Conservation (phyloP, 176 grass and related monocot genomes). For the Eleusine coracana region DNA sequence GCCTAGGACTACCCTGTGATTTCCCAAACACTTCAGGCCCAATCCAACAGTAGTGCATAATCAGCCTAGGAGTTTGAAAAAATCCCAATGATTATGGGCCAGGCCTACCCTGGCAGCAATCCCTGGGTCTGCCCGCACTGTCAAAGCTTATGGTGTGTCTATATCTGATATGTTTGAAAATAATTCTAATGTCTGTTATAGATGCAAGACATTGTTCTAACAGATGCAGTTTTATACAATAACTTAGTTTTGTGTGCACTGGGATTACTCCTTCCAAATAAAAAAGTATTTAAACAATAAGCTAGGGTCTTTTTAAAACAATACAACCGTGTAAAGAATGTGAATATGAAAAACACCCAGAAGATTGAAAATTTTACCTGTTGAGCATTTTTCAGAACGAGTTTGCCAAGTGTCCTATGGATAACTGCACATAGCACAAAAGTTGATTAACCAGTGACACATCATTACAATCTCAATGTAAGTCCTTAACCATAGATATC, state of each 20-base stretch:
- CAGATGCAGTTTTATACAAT: background rate
- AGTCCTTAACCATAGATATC: background rate
- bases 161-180: too few species aligned
- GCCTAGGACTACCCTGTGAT: too few species aligned
- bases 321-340: background rate
- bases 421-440: conserved; percentile 57
- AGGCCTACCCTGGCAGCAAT: too few species aligned
- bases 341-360: background rate
- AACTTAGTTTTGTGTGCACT: background rate
- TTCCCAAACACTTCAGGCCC: too few species aligned
- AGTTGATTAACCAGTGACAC: conserved; percentile 11
- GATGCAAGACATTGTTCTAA: background rate
- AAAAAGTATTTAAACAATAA: background rate
- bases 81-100: too few species aligned
- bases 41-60: too few species aligned
- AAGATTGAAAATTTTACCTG: conserved; percentile 58
- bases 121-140: too few species aligned
- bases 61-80: too few species aligned
- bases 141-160: too few species aligned
- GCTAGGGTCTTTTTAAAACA: background rate
- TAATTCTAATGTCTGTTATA: background rate
- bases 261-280: background rate
- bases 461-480: background rate
- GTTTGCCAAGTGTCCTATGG: conserved; percentile 64
- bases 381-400: conserved; percentile 87